Evolutionary conservation across 1,139 yeast species (phyloP).

Genomic region (Hemisphaericaspora xylanilytica): DNA sequence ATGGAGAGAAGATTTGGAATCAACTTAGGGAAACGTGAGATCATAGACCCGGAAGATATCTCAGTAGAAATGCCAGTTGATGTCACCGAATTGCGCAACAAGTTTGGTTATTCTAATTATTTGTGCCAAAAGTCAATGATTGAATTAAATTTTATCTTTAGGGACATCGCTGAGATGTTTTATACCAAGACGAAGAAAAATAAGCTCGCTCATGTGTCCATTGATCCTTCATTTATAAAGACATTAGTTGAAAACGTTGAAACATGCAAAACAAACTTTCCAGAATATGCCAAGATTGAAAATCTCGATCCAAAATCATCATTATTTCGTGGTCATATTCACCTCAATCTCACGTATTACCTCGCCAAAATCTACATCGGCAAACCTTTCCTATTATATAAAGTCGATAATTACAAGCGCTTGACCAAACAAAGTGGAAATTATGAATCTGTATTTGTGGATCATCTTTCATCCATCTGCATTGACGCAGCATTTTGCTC

Average conservation of each 20-base stretch:
- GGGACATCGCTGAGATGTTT: slow-evolving; percentile 16
- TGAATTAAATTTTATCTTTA: slow-evolving; percentile 15
- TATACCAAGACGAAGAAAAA: slow-evolving; percentile 9
- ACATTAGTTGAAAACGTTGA: slow-evolving; percentile 15
- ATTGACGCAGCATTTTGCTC: slow-evolving; percentile 20
- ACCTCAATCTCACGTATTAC: slow-evolving; percentile 17
- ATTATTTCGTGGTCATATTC: slow-evolving; percentile 16
- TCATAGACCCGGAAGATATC: slow-evolving; percentile 14
- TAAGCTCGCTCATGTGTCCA: slow-evolving; percentile 10
- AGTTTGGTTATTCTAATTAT: slow-evolving; percentile 16
- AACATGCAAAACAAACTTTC: slow-evolving; percentile 14
- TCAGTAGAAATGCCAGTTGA: slow-evolving; percentile 16
- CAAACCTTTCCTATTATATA: slow-evolving; percentile 19
- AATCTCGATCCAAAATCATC: slow-evolving; percentile 10
- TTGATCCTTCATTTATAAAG: slow-evolving; percentile 15
- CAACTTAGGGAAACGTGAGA: slow-evolving; percentile 17
- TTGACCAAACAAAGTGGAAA: slow-evolving; percentile 8
- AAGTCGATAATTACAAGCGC: slow-evolving; percentile 16
- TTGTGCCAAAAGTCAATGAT: slow-evolving; percentile 16
- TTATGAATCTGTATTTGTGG: slow-evolving; percentile 16
- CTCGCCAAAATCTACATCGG: slow-evolving; percentile 20
- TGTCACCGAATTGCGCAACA: slow-evolving; percentile 12
- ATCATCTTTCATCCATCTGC: slow-evolving; percentile 19
- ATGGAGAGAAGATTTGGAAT: slow-evolving; percentile 19
- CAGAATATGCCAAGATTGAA: slow-evolving; percentile 13